Evolutionary conservation across 345 rosid genomes (phyloP).

Genomic region (Eutrema heterophyllum): DNA sequence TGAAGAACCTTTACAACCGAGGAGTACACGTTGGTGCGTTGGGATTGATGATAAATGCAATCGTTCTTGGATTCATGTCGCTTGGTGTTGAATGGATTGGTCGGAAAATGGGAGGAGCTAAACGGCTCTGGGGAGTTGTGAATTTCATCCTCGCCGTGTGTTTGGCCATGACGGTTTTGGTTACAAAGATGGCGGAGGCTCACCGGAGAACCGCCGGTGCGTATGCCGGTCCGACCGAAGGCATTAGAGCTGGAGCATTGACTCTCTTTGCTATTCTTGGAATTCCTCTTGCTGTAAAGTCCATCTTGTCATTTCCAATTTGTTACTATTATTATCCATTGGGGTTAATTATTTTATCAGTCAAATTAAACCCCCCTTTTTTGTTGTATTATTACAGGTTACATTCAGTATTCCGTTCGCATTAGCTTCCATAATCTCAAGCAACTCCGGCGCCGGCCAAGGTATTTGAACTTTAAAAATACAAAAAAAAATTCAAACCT

Average conservation of each 20-base stretch:
- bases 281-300: constrained; percentile 63
- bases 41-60: constrained; percentile 64
- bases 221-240: constrained; percentile 29
- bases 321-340: neutral
- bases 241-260: constrained; percentile 44
- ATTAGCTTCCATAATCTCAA: constrained; percentile 22
- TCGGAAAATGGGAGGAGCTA: constrained; percentile 41
- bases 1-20: constrained; percentile 36
- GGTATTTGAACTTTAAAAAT: neutral
- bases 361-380: neutral
- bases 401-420: constrained; percentile 24
- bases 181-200: constrained; percentile 59
- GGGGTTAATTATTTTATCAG: neutral
- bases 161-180: constrained; percentile 40
- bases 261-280: constrained; percentile 57
- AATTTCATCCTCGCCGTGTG: constrained; percentile 53
- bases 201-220: constrained; percentile 12
- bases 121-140: constrained; percentile 58
- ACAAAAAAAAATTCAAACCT: neutral
- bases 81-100: constrained; percentile 41
- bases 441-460: constrained; percentile 22
- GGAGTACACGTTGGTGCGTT: constrained; percentile 73
- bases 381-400: neutral
- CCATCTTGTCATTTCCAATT: neutral
- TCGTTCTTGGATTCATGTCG: constrained; percentile 53